Conservation (phyloP, 2,329 filamentous ascomycete genomes). For the Mariannaea elegans region DNA sequence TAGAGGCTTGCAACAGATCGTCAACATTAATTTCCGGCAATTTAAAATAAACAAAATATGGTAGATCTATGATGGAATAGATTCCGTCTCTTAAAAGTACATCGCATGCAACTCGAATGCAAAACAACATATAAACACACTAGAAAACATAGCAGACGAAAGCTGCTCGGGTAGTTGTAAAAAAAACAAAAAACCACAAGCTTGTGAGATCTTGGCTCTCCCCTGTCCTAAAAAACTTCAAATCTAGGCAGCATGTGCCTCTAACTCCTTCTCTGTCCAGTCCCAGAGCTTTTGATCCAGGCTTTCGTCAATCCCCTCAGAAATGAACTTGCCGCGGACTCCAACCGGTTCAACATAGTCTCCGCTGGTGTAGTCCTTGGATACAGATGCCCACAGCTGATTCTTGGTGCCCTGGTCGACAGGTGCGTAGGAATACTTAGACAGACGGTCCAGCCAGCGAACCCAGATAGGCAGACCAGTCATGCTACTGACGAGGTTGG, state of each 20-base stretch:
- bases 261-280: not conserved
- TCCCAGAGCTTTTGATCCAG: slow-evolving; percentile 1
- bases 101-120: too few species aligned
- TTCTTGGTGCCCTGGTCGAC: not conserved
- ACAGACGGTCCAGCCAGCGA: not conserved
- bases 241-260: not conserved
- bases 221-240: not conserved
- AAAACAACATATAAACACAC: too few species aligned
- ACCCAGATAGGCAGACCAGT: not conserved
- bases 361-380: not conserved
- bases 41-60: too few species aligned
- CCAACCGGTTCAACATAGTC: not conserved
- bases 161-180: too few species aligned
- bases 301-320: not conserved
- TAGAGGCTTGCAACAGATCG: too few species aligned
- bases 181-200: too few species aligned
- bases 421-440: not conserved
- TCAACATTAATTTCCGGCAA: too few species aligned
- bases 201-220: too few species aligned
- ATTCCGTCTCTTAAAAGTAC: too few species aligned
- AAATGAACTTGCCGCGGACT: not conserved
- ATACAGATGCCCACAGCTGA: not conserved
- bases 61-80: too few species aligned
- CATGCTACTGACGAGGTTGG: not conserved
- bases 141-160: too few species aligned